Conservation (phyloP, 148 eudicot species). For the Polygonum maritimum region DNA sequence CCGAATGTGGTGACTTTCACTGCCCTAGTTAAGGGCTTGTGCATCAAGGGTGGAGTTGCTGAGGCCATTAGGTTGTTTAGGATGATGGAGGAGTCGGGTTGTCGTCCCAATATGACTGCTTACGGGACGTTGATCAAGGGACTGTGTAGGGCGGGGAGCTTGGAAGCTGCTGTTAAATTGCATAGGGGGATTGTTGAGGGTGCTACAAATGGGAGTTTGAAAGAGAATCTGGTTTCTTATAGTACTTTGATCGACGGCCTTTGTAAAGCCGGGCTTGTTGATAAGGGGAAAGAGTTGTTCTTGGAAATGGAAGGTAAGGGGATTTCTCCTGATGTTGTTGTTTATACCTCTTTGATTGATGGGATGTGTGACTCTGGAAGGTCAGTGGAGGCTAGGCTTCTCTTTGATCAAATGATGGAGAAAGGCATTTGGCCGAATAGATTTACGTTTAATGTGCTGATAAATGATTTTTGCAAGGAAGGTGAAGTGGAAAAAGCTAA, state of each 20-base stretch:
- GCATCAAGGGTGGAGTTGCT: conserved; percentile 15
- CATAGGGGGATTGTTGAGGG: conserved; percentile 15
- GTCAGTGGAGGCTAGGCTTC: conserved; percentile 18
- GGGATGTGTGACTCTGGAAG: conserved; percentile 14
- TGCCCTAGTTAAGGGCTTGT: conserved; percentile 23
- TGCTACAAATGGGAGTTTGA: neutral
- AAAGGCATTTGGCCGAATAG: conserved; percentile 23
- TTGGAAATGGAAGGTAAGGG: conserved; percentile 13
- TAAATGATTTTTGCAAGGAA: conserved; percentile 16
- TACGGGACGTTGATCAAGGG: conserved; percentile 23
- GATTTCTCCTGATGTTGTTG: conserved; percentile 22
- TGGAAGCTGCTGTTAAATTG: conserved; percentile 14
- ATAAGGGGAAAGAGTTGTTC: conserved; percentile 19
- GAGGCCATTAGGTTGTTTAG: conserved; percentile 15
- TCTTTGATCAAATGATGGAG: conserved; percentile 26
- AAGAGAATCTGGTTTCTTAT: conserved; percentile 21
- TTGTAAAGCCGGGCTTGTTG: conserved; percentile 21
- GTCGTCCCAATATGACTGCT: conserved; percentile 19
- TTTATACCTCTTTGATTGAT: conserved; percentile 22
- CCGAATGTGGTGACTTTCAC: conserved; percentile 20
- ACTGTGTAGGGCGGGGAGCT: conserved; percentile 19
- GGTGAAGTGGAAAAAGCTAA: conserved; percentile 19
- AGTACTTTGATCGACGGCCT: conserved; percentile 25
- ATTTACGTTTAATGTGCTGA: conserved; percentile 15
- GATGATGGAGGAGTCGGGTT: conserved; percentile 20